phyloP scores from a whole-genome alignment of 139 green algal genomes.

The Coelastrella sp. region DNA sequence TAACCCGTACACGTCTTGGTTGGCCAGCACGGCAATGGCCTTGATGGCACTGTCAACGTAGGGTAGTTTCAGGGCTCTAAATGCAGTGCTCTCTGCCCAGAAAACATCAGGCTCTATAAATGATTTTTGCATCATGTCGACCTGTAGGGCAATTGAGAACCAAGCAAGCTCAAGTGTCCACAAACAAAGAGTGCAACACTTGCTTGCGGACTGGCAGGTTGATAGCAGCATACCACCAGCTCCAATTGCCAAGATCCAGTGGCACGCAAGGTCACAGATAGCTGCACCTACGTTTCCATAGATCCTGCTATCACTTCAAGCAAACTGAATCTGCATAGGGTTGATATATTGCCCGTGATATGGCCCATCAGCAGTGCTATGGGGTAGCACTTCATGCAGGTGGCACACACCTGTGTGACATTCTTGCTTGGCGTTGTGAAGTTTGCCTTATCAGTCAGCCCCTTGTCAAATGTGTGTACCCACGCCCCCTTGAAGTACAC shows the following conservation, averaged over 20 bases:
- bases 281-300: too few relatives aligned
- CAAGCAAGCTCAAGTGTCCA: too few relatives aligned
- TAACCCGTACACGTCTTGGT: not conserved
- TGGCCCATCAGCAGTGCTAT: too few relatives aligned
- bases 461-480: slow-evolving; percentile 3
- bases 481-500: slow-evolving; percentile 24
- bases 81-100: not conserved
- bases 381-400: too few relatives aligned
- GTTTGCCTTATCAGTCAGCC: not conserved
- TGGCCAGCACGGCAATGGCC: not conserved
- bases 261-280: too few relatives aligned
- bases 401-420: not conserved
- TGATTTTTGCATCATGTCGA: not conserved
- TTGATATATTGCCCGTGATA: too few relatives aligned
- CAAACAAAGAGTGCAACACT: too few relatives aligned
- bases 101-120: not conserved
- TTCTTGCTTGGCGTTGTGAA: not conserved
- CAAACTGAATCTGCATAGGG: too few relatives aligned
- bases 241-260: too few relatives aligned
- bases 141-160: not conserved
- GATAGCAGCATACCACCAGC: too few relatives aligned
- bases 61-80: not conserved
- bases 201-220: too few relatives aligned
- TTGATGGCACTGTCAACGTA: not conserved
- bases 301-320: too few relatives aligned